These are phyloP conservation scores for Irpex rosettiformis DNA, from an alignment of 1,284 basidiomycete species.

Conservation along the genomic window DNA sequence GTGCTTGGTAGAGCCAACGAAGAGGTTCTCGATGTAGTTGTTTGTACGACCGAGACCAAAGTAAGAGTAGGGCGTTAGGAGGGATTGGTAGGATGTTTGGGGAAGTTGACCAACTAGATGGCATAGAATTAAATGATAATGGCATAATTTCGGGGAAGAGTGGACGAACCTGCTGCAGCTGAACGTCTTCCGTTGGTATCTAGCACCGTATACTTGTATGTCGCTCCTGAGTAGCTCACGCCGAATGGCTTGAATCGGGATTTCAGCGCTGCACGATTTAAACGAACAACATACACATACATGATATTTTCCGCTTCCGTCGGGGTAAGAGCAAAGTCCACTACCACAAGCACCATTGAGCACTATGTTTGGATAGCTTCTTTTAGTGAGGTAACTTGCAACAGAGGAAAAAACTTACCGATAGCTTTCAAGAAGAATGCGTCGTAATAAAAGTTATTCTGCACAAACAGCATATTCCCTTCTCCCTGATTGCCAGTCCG, in stretches of 20 bases:
- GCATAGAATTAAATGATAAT: neutral
- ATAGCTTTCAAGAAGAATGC: constrained; percentile 98
- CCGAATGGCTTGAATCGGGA: constrained; percentile 87
- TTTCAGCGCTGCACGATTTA: no score
- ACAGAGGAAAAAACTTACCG: constrained; percentile 42
- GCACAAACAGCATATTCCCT: constrained; percentile 78
- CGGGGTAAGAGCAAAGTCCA: constrained; percentile 64
- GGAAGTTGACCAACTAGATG: constrained; percentile 85
- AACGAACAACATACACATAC: constrained; percentile 55
- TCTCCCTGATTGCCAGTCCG: constrained; percentile 65
- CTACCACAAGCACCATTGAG: constrained; percentile 91
- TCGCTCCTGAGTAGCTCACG: constrained; percentile 90
- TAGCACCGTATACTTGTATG: constrained; percentile 96
- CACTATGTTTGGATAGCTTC: constrained; percentile 44
- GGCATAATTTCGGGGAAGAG: constrained; percentile 5
- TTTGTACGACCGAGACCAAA: constrained; percentile 99
- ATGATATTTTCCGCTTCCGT: constrained; percentile 65
- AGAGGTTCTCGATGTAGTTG: constrained; percentile 98
- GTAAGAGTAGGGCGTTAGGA: constrained; percentile 91
- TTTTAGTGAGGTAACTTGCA: constrained; percentile 1
- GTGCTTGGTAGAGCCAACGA: constrained; percentile 85
- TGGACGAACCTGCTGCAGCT: constrained; percentile 76
- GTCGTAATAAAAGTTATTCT: constrained; percentile 98
- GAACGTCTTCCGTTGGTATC: constrained; percentile 89
- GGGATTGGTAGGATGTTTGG: constrained; percentile 86